Evolutionary conservation across 1,284 basidiomycete genomes (phyloP), one percentile per base, ranked within the genome.

Genomic region (Butyriboletus appendiculatus): DNA sequence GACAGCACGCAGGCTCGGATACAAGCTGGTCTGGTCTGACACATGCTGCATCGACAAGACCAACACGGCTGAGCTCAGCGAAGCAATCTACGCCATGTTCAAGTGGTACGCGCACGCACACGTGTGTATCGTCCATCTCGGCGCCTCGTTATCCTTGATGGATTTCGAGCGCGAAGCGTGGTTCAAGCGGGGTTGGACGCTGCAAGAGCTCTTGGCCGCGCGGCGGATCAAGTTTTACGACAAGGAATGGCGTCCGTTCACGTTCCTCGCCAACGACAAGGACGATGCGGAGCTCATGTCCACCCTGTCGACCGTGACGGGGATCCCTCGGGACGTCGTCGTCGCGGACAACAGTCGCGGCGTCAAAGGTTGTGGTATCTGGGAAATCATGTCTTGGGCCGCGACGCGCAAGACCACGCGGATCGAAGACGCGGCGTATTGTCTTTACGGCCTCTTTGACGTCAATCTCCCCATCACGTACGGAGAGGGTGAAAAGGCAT

Each of bases 351-450:
- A 68, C 20, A 62, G 48, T 12, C 55, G 14, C 15, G 63, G 62
- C 1, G 50, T 64, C 52, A 62, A 41, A 33, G 45, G 48, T 1
- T 53, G n/a, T 32, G 30, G 59, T 2, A 24, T 64, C 28, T 60
- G 60, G 62, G 60, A 67, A 49, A 61, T 65, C 45, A 65, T 66
- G 64, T 63, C 58, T 1, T 70, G 64, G 68, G 62, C 68, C 4
- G 45, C 66, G 12, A 30, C 44, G 4, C 64, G 65, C 37, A 48
- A 52, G 45, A 70, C 68, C 5, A 65, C 58, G 1, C 59, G 54
- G 6, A 46, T 57, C 16, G 68, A 67, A 35, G 66, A 69, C 12
- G 35, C 35, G 0, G 62, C 65, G 0, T 70, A 67, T 28, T 61
- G 46, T 8, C 56, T 67, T 10, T 49, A 52, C 9, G 65, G 65